Conservation (phyloP, 352 stramenopile genomes). For the Ophiocytium majus region DNA sequence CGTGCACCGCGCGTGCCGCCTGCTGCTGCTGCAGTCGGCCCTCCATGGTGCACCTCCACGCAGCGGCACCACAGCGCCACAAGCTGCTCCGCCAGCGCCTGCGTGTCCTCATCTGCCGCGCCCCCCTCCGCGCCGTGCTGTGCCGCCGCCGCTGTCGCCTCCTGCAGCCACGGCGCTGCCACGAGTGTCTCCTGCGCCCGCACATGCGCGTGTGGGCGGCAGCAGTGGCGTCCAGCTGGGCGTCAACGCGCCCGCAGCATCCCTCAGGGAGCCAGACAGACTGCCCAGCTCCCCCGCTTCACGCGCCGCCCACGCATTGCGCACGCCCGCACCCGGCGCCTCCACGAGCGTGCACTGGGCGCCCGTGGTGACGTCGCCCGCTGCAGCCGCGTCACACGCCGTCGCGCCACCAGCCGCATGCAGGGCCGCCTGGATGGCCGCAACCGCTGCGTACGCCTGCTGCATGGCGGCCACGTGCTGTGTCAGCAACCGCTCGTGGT, state of each 20-base stretch:
- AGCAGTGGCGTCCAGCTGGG: no score
- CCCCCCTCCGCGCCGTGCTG: no score
- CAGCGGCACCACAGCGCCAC: no score
- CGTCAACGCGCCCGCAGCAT: no score
- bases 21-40: no score
- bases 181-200: neutral
- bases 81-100: no score
- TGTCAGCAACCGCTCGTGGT: no score
- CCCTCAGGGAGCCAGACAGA: neutral
- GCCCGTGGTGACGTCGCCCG: neutral
- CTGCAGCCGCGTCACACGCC: neutral
- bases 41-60: no score
- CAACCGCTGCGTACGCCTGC: neutral
- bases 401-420: neutral
- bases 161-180: neutral
- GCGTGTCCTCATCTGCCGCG: neutral
- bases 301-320: neutral
- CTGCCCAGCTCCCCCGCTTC: neutral
- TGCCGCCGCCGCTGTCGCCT: neutral
- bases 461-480: neutral
- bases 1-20: no score
- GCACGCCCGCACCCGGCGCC: neutral
- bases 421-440: neutral
- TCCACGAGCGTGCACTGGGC: neutral
- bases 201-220: neutral